These are phyloP conservation scores for Arxiozyma heterogenica DNA, from an alignment of 1,139 yeast genomes.

Conservation along the genomic window DNA sequence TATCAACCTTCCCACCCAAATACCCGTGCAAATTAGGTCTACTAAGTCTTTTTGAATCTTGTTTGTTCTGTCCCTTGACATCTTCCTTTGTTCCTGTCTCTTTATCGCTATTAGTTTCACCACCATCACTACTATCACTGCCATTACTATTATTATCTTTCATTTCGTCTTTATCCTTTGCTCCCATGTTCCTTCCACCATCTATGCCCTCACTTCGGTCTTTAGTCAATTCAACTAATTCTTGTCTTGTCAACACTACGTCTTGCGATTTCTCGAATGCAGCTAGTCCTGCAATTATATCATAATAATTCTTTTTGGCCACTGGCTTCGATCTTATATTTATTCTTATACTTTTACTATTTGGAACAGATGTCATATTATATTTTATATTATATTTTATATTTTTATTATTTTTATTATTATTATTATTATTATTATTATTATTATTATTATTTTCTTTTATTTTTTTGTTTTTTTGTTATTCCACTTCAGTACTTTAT, in stretches of 20 bases:
- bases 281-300: conserved; percentile 24
- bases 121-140: not conserved
- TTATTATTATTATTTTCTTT: no score
- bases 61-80: conserved; percentile 6
- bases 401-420: no score
- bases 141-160: not conserved
- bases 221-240: conserved; percentile 18
- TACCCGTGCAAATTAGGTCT: conserved; percentile 22
- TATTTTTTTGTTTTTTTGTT: no score
- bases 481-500: not conserved
- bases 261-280: conserved; percentile 27
- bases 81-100: conserved; percentile 6
- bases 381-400: no score
- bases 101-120: conserved; percentile 1
- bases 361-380: not conserved
- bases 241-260: conserved; percentile 19
- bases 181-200: not conserved
- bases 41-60: conserved; percentile 5
- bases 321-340: not conserved
- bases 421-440: no score
- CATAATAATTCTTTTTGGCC: conserved; percentile 16
- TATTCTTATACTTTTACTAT: not conserved
- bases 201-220: not conserved
- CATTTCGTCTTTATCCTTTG: not conserved
- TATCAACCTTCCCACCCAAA: conserved; percentile 24